These are phyloP conservation scores for Yarrowia phangngaensis DNA, from an alignment of 805 yeast genomes.

Conservation along the genomic window DNA sequence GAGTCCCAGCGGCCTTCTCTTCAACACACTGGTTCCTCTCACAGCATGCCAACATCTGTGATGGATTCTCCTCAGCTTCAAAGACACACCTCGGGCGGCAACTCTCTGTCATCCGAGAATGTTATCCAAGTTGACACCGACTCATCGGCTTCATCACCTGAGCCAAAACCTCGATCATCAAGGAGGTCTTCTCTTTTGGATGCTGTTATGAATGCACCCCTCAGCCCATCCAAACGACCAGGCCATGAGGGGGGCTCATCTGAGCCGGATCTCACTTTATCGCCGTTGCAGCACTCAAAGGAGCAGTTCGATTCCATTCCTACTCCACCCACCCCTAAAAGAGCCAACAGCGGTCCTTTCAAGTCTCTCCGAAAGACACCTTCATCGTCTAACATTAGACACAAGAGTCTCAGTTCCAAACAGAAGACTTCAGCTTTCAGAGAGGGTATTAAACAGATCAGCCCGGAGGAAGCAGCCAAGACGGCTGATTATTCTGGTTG, in stretches of 20 bases:
- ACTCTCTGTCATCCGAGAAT: slow-evolving; percentile 11
- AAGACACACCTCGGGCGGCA: slow-evolving; percentile 6
- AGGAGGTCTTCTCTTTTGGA: slow-evolving; percentile 13
- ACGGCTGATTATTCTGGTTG: slow-evolving; percentile 82
- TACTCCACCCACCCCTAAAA: slow-evolving; percentile 19
- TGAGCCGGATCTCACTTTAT: slow-evolving; percentile 7
- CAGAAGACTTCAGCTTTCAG: slow-evolving; percentile 45
- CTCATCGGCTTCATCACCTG: slow-evolving; percentile 3
- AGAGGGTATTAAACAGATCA: slow-evolving; percentile 77
- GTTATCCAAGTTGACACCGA: slow-evolving; percentile 17
- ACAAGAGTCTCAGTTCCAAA: slow-evolving; percentile 28
- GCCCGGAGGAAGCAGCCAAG: slow-evolving; percentile 73
- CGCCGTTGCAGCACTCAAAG: slow-evolving; percentile 17
- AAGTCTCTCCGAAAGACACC: slow-evolving; percentile 16
- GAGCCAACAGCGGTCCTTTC: slow-evolving; percentile 17
- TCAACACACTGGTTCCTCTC: slow-evolving; percentile 4
- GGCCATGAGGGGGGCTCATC: slow-evolving; percentile 10
- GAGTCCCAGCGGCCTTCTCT: slow-evolving; percentile 20
- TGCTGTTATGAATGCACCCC: slow-evolving; percentile 23
- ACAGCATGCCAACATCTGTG: slow-evolving; percentile 14
- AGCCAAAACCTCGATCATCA: slow-evolving; percentile 20
- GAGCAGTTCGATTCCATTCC: slow-evolving; percentile 3
- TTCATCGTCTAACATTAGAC: slow-evolving; percentile 18
- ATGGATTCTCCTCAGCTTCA: slow-evolving; percentile 20
- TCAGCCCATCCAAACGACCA: slow-evolving; percentile 12